Conservation (phyloP, 192 early-diverging fungal species). For the Coemansia sp. region DNA sequence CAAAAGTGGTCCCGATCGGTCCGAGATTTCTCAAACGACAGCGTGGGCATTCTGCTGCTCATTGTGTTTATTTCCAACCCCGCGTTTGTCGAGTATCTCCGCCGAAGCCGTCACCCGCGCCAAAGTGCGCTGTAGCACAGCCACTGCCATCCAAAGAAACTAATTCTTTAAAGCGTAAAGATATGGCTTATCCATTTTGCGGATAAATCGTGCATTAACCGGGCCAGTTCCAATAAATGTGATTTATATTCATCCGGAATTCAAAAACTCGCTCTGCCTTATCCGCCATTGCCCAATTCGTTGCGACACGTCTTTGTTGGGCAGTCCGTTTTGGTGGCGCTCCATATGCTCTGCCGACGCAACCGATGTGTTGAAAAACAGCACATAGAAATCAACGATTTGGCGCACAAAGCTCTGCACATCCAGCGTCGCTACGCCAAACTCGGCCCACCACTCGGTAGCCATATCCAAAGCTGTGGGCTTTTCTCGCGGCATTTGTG, state of each 20-base stretch:
- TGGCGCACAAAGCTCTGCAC: constrained; percentile 53
- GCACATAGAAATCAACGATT: constrained; percentile 50
- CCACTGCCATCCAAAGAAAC: not conserved
- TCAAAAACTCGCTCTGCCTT: constrained; percentile 2
- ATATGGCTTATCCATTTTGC: too few relatives aligned
- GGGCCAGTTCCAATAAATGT: too few relatives aligned
- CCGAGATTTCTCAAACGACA: constrained; percentile 53
- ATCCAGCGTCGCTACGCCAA: constrained; percentile 36
- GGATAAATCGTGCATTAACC: constrained; percentile 13
- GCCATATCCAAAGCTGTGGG: constrained; percentile 13
- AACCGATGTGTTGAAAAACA: constrained; percentile 40
- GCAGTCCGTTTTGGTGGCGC: constrained; percentile 23
- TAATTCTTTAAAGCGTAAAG: too few relatives aligned
- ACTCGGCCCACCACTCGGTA: constrained; percentile 35
- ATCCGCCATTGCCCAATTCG: constrained; percentile 47
- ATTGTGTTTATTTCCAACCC: constrained; percentile 54
- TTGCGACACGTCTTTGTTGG: constrained; percentile 42
- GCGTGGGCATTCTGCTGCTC: constrained; percentile 49
- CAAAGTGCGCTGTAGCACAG: not conserved
- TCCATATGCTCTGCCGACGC: constrained; percentile 7
- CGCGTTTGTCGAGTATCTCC: constrained; percentile 47
- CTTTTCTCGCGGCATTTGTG: not conserved
- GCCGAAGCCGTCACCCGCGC: constrained; percentile 24
- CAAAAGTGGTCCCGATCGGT: constrained; percentile 43
- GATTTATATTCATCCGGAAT: not conserved